Evolutionary conservation across 148 eudicot species (phyloP).

Genomic region (Agrostemma githago): DNA sequence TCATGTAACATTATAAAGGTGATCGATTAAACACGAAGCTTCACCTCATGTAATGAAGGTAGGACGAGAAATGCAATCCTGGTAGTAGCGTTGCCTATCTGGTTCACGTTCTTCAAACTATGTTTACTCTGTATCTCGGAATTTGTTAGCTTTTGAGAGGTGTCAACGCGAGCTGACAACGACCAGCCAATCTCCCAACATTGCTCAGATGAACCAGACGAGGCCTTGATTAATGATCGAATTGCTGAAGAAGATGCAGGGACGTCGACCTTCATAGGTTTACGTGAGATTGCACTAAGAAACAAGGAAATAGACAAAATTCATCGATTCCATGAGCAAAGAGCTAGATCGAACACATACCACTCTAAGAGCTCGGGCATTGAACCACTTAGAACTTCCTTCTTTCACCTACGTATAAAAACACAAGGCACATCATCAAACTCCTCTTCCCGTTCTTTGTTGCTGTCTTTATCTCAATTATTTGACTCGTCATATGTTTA

Average conservation of each 20-base stretch:
- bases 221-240: slow-evolving; percentile 60
- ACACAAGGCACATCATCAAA: background rate
- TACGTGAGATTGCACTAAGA: slow-evolving; percentile 19
- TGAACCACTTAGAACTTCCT: slow-evolving; percentile 42
- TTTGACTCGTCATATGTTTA: too few species aligned
- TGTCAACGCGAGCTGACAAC: slow-evolving; percentile 50
- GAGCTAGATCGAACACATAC: slow-evolving; percentile 35
- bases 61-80: slow-evolving; percentile 67
- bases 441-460: too few species aligned
- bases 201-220: slow-evolving; percentile 60
- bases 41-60: slow-evolving; percentile 49
- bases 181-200: slow-evolving; percentile 99
- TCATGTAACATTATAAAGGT: slow-evolving; percentile 15
- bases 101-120: slow-evolving; percentile 28
- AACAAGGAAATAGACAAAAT: slow-evolving; percentile 7
- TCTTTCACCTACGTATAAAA: slow-evolving; percentile 34
- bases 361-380: slow-evolving; percentile 57
- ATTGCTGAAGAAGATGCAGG: slow-evolving; percentile 65
- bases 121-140: slow-evolving; percentile 22
- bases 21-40: slow-evolving; percentile 5
- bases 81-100: slow-evolving; percentile 45
- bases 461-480: too few species aligned
- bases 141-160: slow-evolving; percentile 31
- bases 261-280: slow-evolving; percentile 61
- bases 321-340: background rate